phyloP scores from a whole-genome alignment of 768 basidiomycete genomes.

The Russula dissimulans region DNA sequence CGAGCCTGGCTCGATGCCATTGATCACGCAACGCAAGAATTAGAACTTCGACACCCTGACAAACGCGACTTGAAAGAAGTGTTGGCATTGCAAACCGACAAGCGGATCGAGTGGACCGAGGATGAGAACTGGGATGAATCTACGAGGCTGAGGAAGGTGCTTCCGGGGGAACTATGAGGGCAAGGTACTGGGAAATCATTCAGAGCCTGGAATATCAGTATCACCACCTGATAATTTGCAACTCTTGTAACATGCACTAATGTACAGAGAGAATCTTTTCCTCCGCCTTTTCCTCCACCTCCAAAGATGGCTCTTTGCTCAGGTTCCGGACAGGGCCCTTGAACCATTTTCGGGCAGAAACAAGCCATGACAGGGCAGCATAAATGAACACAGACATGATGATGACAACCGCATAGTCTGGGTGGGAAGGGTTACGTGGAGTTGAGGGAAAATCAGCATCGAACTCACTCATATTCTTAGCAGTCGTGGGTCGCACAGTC shows the following conservation, averaged over 20 bases:
- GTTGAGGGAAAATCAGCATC: neutral
- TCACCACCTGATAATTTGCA: neutral
- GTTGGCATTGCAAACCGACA: conserved; percentile 44
- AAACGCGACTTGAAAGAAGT: conserved; percentile 24
- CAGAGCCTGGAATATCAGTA: neutral
- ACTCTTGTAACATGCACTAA: neutral
- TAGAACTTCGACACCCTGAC: conserved; percentile 31
- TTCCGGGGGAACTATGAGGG: conserved; percentile 28
- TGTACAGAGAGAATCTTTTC: neutral
- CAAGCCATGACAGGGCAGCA: conserved; percentile 51
- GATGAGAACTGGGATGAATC: conserved; percentile 48
- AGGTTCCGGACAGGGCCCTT: conserved; percentile 48
- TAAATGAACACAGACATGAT: conserved; percentile 58
- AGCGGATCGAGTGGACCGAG: conserved; percentile 42
- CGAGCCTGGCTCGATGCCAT: conserved; percentile 48
- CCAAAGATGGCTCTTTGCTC: neutral
- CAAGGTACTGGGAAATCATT: neutral
- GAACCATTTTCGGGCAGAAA: conserved; percentile 67
- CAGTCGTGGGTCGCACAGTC: neutral
- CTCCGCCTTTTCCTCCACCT: neutral
- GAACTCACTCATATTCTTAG: conserved; percentile 18
- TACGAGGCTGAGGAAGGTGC: conserved; percentile 31
- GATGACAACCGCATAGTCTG: conserved; percentile 64
- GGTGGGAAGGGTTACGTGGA: neutral
- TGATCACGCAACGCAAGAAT: conserved; percentile 32